Base-by-base conservation (phyloP, 768 basidiomycete genomes). In the Pulveroboletus ravenelii region DNA sequence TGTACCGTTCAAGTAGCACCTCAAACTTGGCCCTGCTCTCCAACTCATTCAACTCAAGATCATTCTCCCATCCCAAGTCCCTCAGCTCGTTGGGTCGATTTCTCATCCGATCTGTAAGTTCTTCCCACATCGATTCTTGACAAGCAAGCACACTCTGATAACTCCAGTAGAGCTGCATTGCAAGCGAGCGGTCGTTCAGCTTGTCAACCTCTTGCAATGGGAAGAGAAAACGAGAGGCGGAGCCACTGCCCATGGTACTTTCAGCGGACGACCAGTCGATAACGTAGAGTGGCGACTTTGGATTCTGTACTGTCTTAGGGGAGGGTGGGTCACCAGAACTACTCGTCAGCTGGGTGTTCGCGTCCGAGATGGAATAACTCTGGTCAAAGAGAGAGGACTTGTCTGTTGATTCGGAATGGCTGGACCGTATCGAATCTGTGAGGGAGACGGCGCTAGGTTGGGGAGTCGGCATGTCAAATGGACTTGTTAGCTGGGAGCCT, bases 111-210 rank as follows among this genome's bases (percentile, higher is more conserved):
- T 82, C 78, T 55, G 78, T 77, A 43, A 87, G 72, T 48, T 85
- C 84, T 53, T 86, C 85, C 84, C 85, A 87, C 83, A 87, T 85
- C 27, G 83, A 78, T 60, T 87, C 85, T 63, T 83, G 78, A 56
- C 82, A 84, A 12, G 81, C 82, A 12, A 85, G 62, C 8, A 87
- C 80, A 17, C 68, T 65, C 56, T 81, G 78, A 53, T 78, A 85
- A n/a, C 80, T 77, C 53, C 75, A 72, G 58, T 84, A 80, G 4
- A 87, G 74, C 50, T 87, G 85, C 82, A 87, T 84, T 0, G 84
- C 83, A 27, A 85, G 72, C 2, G 82, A 81, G 39, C 81, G 76
- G 47, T 84, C 79, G 51, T 70, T 80, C 54, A 85, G 62, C 25
- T 64, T 64, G 48, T 68, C 67, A 5, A 84, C 66, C 47, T 73